Evolutionary conservation across 2,329 filamentous ascomycete genomes (phyloP).

Genomic region (Diaporthe vexans): DNA sequence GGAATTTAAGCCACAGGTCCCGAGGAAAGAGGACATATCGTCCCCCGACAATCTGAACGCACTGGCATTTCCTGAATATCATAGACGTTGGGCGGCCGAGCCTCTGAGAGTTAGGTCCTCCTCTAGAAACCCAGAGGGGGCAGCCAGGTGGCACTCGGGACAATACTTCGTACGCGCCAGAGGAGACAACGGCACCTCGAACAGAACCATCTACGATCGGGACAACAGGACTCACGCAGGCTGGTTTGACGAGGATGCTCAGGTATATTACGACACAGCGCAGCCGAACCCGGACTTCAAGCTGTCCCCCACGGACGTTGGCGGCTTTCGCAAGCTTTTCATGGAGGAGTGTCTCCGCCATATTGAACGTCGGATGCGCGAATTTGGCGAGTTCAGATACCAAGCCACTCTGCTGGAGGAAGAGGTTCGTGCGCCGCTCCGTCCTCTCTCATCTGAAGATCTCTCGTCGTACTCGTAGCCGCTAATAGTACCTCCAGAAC

Average conservation of each 20-base stretch:
- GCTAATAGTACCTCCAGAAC: conserved; percentile 44
- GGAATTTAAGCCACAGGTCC: background rate
- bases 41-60: background rate
- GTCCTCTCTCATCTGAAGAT: background rate
- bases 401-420: conserved; percentile 48
- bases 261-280: background rate
- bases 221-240: background rate
- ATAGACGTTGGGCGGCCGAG: background rate
- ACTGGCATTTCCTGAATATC: background rate
- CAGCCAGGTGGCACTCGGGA: background rate
- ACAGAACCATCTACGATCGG: background rate
- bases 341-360: conserved; percentile 55
- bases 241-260: background rate
- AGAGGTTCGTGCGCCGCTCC: conserved; percentile 46
- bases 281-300: conserved; percentile 38
- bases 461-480: background rate
- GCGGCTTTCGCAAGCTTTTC: conserved; percentile 56
- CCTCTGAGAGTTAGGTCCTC: background rate
- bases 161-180: too few relatives aligned
- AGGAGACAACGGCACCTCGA: background rate
- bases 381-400: conserved; percentile 48
- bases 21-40: too few relatives aligned
- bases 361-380: conserved; percentile 52
- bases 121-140: background rate
- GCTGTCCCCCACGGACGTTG: conserved; percentile 54